Conservation (phyloP, 306 rosid genomes). For the Inga laurina region DNA sequence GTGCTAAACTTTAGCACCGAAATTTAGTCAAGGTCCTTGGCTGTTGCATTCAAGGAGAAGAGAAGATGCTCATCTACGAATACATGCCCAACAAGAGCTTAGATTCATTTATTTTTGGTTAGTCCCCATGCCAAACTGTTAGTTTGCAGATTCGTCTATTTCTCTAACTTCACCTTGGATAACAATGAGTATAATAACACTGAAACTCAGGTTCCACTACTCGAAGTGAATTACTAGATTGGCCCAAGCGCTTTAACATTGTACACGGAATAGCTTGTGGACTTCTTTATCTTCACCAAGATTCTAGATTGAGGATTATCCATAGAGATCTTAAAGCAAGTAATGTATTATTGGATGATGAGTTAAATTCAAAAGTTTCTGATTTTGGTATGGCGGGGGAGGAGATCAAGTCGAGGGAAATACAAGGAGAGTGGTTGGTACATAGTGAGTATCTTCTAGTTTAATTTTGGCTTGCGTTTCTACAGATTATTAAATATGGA, state of each 20-base stretch:
- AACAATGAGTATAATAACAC: no score
- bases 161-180: not conserved
- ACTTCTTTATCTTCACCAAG: no score
- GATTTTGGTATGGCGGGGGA: constrained; percentile 28
- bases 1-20: constrained; percentile 35
- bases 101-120: constrained; percentile 30
- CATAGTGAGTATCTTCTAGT: not conserved
- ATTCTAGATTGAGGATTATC: no score
- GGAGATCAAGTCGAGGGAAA: constrained; percentile 27
- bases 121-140: no score
- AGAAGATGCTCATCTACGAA: constrained; percentile 33
- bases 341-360: constrained; percentile 25
- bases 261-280: no score
- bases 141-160: no score
- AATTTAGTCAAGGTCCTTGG: constrained; percentile 34
- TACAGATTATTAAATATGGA: no score
- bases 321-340: constrained; percentile 4
- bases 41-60: constrained; percentile 15
- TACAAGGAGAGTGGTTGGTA: constrained; percentile 26
- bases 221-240: no score
- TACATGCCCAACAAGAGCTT: constrained; percentile 33
- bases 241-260: no score
- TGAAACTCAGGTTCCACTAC: no score
- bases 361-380: constrained; percentile 18
- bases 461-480: not conserved